Conservation (phyloP, 495 filamentous ascomycete species). For the Parachaetomium inaequale region DNA sequence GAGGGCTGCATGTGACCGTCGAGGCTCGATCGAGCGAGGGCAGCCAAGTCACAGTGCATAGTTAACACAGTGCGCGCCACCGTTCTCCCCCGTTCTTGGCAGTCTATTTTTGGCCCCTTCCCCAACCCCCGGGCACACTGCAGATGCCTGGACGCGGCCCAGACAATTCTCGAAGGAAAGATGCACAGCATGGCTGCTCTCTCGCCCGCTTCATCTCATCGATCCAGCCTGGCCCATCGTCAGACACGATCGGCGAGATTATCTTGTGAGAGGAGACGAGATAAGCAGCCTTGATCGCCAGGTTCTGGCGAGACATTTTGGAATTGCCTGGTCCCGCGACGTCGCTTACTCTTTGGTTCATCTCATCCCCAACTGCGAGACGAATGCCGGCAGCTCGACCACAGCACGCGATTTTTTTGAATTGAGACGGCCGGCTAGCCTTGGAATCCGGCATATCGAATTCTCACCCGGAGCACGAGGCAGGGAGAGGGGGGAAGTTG, state of each 20-base stretch:
- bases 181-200: not conserved
- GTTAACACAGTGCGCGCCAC: not conserved
- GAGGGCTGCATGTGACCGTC: not conserved
- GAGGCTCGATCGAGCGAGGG: not conserved
- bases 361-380: no score
- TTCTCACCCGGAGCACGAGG: not conserved
- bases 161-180: not conserved
- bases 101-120: slow-evolving; percentile 15
- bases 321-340: not conserved
- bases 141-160: slow-evolving; percentile 1
- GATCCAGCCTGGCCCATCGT: not conserved
- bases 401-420: not conserved
- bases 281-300: not conserved
- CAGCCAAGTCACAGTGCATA: not conserved
- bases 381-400: no score
- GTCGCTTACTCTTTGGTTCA: not conserved
- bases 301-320: not conserved
- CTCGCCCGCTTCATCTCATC: not conserved
- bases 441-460: not conserved
- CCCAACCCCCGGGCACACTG: not conserved
- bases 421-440: not conserved
- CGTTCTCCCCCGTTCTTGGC: slow-evolving; percentile 5
- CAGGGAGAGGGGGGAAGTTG: not conserved
- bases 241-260: not conserved
- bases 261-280: not conserved